Conservation (phyloP, 1,284 basidiomycete genomes). For the Pisolithus thermaeus region DNA sequence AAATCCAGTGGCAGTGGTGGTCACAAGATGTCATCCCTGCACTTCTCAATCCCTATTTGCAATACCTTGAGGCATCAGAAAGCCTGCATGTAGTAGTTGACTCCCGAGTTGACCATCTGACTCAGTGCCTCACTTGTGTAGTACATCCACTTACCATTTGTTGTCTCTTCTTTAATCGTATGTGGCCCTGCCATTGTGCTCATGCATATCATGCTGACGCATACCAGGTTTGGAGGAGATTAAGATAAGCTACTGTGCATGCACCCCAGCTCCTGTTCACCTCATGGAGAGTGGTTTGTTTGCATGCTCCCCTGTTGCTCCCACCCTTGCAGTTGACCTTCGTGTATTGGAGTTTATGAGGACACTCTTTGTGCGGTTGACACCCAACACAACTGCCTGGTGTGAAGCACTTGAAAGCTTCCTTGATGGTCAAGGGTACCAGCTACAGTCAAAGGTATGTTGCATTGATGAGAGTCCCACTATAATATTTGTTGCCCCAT, state of each 20-base stretch:
- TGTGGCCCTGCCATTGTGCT: background rate
- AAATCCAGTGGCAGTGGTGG: background rate
- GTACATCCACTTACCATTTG: background rate
- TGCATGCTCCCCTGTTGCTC: constrained; percentile 9
- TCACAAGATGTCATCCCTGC: background rate
- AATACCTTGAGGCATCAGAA: too few species aligned
- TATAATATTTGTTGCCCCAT: background rate
- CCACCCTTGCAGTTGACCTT: constrained; percentile 3
- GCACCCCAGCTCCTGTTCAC: background rate
- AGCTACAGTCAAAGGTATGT: constrained; percentile 1
- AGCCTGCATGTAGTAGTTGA: too few species aligned
- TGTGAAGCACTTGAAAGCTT: constrained; percentile 9
- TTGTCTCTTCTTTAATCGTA: background rate
- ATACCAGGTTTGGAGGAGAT: background rate
- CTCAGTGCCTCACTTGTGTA: background rate
- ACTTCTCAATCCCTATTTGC: background rate
- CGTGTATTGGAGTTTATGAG: constrained; percentile 6
- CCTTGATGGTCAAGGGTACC: constrained; percentile 1
- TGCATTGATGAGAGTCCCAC: background rate
- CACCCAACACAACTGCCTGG: constrained; percentile 5
- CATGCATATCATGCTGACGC: background rate
- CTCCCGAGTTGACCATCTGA: too few species aligned
- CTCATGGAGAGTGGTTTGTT: constrained; percentile 7
- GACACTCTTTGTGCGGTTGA: constrained; percentile 5
- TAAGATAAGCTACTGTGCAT: background rate